Evolutionary conservation across 148 eudicot species (phyloP).

Genomic region (Fagopyrum tataricum): DNA sequence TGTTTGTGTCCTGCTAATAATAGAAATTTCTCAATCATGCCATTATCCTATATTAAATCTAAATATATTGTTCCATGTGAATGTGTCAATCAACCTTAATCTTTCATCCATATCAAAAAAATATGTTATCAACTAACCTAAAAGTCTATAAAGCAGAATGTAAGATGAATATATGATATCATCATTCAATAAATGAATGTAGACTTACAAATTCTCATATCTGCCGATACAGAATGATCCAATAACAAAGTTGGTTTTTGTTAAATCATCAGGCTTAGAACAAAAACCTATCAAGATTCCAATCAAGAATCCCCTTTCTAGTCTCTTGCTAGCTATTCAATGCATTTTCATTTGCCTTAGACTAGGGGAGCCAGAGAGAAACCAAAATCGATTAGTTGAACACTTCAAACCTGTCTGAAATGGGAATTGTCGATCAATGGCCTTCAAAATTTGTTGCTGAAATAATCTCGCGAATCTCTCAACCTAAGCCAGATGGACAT

Average conservation of each 20-base stretch:
- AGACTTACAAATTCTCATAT: not conserved
- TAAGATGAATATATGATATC: not conserved
- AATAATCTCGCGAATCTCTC: not conserved
- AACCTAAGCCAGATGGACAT: not conserved
- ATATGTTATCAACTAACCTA: not conserved
- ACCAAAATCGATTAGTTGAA: not conserved
- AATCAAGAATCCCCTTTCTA: not conserved
- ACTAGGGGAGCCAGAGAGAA: not conserved
- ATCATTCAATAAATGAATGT: not conserved
- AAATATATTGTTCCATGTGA: too few relatives aligned
- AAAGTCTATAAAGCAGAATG: not conserved
- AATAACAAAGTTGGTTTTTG: not conserved
- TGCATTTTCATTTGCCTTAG: too few relatives aligned
- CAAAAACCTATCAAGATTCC: conserved; percentile 1
- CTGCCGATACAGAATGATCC: not conserved
- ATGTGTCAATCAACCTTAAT: too few relatives aligned
- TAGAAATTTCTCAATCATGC: too few relatives aligned
- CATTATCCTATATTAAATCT: too few relatives aligned
- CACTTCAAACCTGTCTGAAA: not conserved
- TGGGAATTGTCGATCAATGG: not conserved
- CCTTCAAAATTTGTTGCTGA: not conserved
- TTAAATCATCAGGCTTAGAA: not conserved
- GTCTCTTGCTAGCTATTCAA: not conserved
- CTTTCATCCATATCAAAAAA: too few relatives aligned
- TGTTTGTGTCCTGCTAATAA: too few relatives aligned